Conservation (phyloP, 2,329 filamentous ascomycete species). For the Nothophoma quercina region DNA sequence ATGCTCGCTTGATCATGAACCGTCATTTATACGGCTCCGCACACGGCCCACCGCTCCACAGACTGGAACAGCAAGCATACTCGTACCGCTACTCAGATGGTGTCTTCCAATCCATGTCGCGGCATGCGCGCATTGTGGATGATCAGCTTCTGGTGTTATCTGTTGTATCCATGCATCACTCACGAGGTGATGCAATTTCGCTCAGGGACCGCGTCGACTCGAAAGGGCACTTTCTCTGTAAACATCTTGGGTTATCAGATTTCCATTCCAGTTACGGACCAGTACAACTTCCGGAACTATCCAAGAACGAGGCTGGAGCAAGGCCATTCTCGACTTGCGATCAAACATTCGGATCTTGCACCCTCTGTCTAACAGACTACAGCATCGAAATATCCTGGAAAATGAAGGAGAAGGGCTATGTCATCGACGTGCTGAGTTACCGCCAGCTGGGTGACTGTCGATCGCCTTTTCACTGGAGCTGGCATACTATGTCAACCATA, state of each 20-base stretch:
- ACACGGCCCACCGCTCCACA: conserved; percentile 21
- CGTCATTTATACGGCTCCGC: conserved; percentile 25
- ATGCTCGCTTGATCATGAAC: conserved; percentile 33
- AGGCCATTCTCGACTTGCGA: conserved; percentile 18
- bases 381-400: conserved; percentile 24
- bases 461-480: conserved; percentile 26
- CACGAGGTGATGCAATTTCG: conserved; percentile 12
- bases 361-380: conserved; percentile 29
- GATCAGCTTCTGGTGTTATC: conserved; percentile 26
- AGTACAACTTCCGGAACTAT: conserved; percentile 24
- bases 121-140: conserved; percentile 25
- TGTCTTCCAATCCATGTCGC: conserved; percentile 7
- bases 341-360: conserved; percentile 26
- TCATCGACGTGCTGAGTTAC: conserved; percentile 20
- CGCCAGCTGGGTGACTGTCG: conserved; percentile 27
- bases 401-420: conserved; percentile 21
- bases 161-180: conserved; percentile 19
- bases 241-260: too few species aligned
- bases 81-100: neutral
- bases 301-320: conserved; percentile 12
- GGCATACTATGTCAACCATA: conserved; percentile 13
- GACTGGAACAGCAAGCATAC: conserved; percentile 8
- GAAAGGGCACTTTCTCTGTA: too few species aligned
- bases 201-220: conserved; percentile 21
- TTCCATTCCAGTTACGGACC: neutral